These are phyloP conservation scores for Fraxinus ornus DNA, from an alignment of 305 asterid genomes.

Conservation along the genomic window DNA sequence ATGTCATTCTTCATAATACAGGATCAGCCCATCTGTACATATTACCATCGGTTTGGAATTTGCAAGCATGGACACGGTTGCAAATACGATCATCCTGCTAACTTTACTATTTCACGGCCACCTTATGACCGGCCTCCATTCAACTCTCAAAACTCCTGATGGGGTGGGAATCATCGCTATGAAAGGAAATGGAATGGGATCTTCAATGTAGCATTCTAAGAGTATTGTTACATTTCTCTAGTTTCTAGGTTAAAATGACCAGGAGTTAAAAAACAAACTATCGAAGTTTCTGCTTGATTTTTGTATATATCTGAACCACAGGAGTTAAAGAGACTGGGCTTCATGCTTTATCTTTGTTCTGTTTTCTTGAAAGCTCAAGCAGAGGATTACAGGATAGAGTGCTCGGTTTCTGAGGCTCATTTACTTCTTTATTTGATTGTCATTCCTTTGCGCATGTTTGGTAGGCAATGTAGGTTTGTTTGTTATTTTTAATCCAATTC, in stretches of 20 bases:
- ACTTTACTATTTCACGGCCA: constrained; percentile 11
- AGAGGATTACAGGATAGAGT: background rate
- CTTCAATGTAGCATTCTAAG: background rate
- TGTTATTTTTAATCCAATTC: no score
- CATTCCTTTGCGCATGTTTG: no score
- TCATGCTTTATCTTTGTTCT: background rate
- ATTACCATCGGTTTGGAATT: constrained; percentile 39
- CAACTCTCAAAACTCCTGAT: constrained; percentile 9
- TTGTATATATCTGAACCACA: background rate
- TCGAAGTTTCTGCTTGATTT: background rate
- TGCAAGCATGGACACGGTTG: constrained; percentile 57
- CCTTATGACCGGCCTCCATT: constrained; percentile 7
- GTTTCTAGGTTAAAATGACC: background rate
- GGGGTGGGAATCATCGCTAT: constrained; percentile 24
- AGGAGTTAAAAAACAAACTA: background rate
- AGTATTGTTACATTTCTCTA: background rate
- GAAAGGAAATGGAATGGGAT: constrained; percentile 33
- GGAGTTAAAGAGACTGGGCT: background rate
- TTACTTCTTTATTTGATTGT: background rate
- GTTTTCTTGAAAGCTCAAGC: background rate
- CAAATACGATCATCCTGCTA: constrained; percentile 44
- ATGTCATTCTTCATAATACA: background rate
- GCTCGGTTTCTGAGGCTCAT: background rate
- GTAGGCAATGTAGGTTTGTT: no score
- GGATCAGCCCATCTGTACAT: constrained; percentile 47